Evolutionary conservation across 495 filamentous ascomycete species (phyloP), one percentile per base, ranked within the genome.

Genomic region (Pyronema omphalodes): DNA sequence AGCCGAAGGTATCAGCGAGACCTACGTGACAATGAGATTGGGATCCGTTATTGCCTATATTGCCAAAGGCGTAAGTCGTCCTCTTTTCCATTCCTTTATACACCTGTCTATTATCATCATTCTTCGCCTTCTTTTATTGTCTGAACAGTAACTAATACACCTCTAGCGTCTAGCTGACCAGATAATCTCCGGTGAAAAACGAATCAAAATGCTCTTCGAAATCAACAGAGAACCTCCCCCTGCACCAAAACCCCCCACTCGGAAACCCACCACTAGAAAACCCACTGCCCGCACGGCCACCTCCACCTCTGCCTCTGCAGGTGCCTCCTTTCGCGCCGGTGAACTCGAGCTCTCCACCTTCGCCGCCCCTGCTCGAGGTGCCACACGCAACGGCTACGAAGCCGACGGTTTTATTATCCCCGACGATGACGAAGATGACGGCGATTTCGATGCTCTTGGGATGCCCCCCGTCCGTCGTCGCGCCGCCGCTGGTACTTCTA

Each of bases 341-440:
- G 12, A 71, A 58, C 33, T 67, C 54, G 53, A 80, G 76, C 52
- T 54, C 50, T 53, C 89, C 5, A 94, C 89, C 0, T 83, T 86
- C 52, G 75, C 94, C 8, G 88, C 91, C 3, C 94, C 91, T 9
- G 89, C 91, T 67, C 74, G 46, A 14, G 65, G 65, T 7, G 53
- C 66, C n/a, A 60, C 69, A 12, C 63, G 70, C n/a, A 66, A 68
- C 9, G 60, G 63, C 9, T 67, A 70, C 11, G 62, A 67, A 1
- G 70, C 69, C 12, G 51, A 57, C 4, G 60, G 58, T 18, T 63
- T 60, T 40, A 54, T 64, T 6, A 61, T 63, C 23, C 67, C 71
- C 35, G 61, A 60, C 1, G 23, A 29, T 5, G 23, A 29, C 23
- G 23, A 29, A 29, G 23, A 29, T 29, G 23, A 29, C 5, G 23